These are phyloP conservation scores for Camellia oleifera DNA, from an alignment of 179 eudicot species.

Conservation along the genomic window DNA sequence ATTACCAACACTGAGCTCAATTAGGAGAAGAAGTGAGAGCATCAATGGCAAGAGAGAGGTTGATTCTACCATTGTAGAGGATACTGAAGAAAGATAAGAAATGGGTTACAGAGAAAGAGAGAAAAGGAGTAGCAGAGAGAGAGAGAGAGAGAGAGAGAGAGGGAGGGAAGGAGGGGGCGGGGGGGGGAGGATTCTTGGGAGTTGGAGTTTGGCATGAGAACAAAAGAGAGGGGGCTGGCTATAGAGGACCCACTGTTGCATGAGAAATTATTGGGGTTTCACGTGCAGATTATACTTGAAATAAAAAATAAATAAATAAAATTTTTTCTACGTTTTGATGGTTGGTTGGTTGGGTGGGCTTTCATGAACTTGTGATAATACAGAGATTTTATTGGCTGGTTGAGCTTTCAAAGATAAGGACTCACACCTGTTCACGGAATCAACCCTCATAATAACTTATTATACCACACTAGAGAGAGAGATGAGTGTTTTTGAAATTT, in stretches of 20 bases:
- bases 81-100: conserved; percentile 15
- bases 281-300: conserved; percentile 34
- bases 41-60: conserved; percentile 8
- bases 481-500: no score
- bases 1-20: conserved; percentile 7
- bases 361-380: neutral
- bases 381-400: conserved; percentile 9
- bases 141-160: conserved; percentile 2
- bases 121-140: neutral
- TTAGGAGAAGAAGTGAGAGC: conserved; percentile 17
- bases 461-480: neutral
- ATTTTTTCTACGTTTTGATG: neutral
- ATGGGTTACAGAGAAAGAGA: conserved; percentile 6
- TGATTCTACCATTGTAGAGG: conserved; percentile 22
- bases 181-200: conserved; percentile 20
- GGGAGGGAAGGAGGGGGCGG: neutral
- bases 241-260: conserved; percentile 44
- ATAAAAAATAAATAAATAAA: neutral
- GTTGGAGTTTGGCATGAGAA: conserved; percentile 44
- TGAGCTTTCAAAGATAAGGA: conserved; percentile 14
- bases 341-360: neutral
- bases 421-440: no score
- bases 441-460: no score
- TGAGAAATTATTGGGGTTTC: conserved; percentile 60
- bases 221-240: conserved; percentile 46